These are phyloP conservation scores for Eucalyptus melliodora DNA, from an alignment of 345 rosid species.

Conservation along the genomic window DNA sequence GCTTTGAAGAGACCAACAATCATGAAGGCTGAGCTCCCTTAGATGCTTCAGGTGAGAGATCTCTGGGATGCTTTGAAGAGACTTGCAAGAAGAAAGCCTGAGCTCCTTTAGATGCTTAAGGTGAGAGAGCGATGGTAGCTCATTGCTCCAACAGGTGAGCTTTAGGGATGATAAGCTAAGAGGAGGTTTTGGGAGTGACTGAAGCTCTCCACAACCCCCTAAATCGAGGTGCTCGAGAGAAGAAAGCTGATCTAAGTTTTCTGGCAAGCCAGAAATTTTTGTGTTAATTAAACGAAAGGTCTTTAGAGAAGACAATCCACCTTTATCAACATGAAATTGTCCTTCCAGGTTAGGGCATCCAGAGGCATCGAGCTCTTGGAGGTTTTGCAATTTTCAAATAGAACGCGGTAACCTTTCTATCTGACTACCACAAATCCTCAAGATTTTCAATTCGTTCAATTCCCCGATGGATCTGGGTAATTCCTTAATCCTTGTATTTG, in stretches of 20 bases:
- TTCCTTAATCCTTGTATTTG: fast-evolving
- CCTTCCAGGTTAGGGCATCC: fast-evolving
- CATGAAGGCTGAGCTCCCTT: too few relatives aligned
- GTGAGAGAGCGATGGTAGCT: neutral
- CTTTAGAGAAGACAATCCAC: neutral
- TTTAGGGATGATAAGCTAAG: neutral
- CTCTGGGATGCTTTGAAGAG: too few relatives aligned
- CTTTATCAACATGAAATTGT: neutral
- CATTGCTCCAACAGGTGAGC: neutral
- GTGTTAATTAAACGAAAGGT: fast-evolving
- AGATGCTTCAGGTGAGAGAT: neutral
- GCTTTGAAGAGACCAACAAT: too few relatives aligned
- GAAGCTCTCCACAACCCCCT: fast-evolving
- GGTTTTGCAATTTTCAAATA: neutral
- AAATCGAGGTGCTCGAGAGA: neutral
- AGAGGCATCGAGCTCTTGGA: neutral
- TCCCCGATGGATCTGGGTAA: neutral
- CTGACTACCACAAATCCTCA: neutral
- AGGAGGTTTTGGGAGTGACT: neutral
- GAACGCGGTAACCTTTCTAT: neutral
- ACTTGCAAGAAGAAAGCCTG: too few relatives aligned
- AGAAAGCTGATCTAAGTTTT: neutral
- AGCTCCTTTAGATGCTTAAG: too few relatives aligned
- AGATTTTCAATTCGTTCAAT: neutral
- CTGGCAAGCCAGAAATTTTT: neutral